Evolutionary conservation across 164 flowering plant genomes (phyloP).

Genomic region (Vitis vinifera): DNA sequence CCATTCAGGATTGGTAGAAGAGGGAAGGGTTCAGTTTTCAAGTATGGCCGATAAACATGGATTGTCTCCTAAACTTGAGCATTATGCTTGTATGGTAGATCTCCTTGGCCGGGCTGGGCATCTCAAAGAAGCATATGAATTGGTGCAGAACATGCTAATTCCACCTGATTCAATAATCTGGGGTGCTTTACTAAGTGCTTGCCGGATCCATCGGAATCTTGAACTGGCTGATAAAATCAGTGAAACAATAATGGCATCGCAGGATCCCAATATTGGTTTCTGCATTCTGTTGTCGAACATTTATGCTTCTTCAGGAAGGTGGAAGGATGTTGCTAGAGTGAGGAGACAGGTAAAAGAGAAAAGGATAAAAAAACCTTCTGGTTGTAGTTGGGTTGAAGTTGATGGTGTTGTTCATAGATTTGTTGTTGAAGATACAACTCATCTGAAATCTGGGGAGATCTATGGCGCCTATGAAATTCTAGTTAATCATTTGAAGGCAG

Average conservation of each 20-base stretch:
- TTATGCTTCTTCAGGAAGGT: slow-evolving; percentile 19
- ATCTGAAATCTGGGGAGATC: slow-evolving; percentile 12
- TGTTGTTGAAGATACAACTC: slow-evolving; percentile 15
- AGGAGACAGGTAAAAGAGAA: slow-evolving; percentile 15
- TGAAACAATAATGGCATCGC: background rate
- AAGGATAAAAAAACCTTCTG: slow-evolving; percentile 9
- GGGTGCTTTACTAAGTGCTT: slow-evolving; percentile 21
- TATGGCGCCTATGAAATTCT: slow-evolving; percentile 2
- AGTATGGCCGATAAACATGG: slow-evolving; percentile 7
- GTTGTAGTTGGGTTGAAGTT: slow-evolving; percentile 19
- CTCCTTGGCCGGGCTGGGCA: slow-evolving; percentile 13
- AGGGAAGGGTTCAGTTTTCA: slow-evolving; percentile 5
- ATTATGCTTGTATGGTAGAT: slow-evolving; percentile 3
- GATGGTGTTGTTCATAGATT: slow-evolving; percentile 13
- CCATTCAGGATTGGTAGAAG: slow-evolving; percentile 17
- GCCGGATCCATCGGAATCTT: slow-evolving; percentile 18
- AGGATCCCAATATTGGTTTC: slow-evolving; percentile 13
- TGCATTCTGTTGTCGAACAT: slow-evolving; percentile 15
- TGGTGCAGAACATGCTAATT: slow-evolving; percentile 14
- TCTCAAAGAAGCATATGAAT: slow-evolving; percentile 17
- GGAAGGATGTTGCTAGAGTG: slow-evolving; percentile 20
- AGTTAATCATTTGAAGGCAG: slow-evolving; percentile 9
- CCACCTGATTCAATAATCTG: slow-evolving; percentile 17
- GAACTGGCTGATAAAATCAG: slow-evolving; percentile 14
- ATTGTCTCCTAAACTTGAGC: slow-evolving; percentile 15